Evolutionary conservation across 1,139 yeast species (phyloP).

Genomic region (Scheffersomyces titani): DNA sequence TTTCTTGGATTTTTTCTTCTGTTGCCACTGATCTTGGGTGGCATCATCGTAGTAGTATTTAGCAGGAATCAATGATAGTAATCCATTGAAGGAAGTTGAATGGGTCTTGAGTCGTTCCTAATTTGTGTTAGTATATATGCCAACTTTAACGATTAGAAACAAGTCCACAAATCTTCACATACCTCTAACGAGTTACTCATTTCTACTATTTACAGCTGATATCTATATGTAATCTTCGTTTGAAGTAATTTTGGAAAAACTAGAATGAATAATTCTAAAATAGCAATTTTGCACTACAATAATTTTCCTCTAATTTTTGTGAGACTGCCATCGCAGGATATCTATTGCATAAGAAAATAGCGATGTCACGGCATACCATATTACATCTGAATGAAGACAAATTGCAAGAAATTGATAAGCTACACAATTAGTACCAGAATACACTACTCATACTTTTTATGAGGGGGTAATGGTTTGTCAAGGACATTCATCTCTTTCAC

Average conservation of each 20-base stretch:
- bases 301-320: neutral
- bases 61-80: conserved; percentile 89
- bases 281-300: neutral
- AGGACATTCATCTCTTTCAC: neutral
- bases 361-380: neutral
- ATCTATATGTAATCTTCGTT: neutral
- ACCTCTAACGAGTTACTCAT: conserved; percentile 56
- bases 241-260: neutral
- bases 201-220: conserved; percentile 1
- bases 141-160: neutral
- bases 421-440: neutral
- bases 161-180: conserved; percentile 23
- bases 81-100: conserved; percentile 86
- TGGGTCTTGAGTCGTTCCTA: conserved; percentile 83
- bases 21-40: conserved; percentile 85
- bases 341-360: too few species aligned
- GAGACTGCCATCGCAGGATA: neutral
- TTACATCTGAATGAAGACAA: neutral
- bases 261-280: too few species aligned
- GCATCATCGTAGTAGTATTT: conserved; percentile 85
- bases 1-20: conserved; percentile 71
- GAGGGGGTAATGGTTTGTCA: neutral
- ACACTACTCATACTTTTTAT: too few species aligned
- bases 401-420: neutral
- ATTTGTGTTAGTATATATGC: conserved; percentile 26